Evolutionary conservation across 2,329 filamentous ascomycete species (phyloP).

Genomic region (Calonectria multiphialidica): DNA sequence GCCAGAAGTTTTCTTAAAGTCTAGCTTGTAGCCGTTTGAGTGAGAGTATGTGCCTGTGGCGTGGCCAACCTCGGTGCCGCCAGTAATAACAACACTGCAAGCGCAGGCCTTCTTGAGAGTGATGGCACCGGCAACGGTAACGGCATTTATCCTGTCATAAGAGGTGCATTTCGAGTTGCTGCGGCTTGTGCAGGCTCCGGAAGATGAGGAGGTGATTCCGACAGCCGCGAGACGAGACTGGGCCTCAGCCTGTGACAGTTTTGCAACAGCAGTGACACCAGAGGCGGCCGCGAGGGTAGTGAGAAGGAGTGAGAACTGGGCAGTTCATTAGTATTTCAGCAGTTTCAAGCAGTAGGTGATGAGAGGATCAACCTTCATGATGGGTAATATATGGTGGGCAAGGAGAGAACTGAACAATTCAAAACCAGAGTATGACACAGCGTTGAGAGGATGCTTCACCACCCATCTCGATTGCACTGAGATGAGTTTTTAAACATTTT

Average conservation of each 20-base stretch:
- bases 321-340: not conserved
- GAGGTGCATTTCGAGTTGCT: constrained; percentile 37
- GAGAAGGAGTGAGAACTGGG: not conserved
- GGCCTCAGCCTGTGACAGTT: constrained; percentile 32
- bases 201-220: constrained; percentile 38
- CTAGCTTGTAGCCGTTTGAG: constrained; percentile 41
- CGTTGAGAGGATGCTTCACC: too few relatives aligned
- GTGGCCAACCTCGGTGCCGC: constrained; percentile 42
- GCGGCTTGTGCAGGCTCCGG: constrained; percentile 37
- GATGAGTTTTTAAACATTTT: not conserved
- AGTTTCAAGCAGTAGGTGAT: not conserved
- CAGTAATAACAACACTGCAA: constrained; percentile 36
- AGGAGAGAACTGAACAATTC: not conserved
- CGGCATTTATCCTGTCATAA: constrained; percentile 37
- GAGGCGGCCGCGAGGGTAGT: not conserved
- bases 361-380: not conserved
- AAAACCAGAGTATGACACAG: not conserved
- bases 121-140: constrained; percentile 40
- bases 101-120: constrained; percentile 40
- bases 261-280: not conserved
- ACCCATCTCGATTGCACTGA: not conserved
- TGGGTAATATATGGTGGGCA: not conserved
- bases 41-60: constrained; percentile 35
- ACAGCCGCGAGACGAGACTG: constrained; percentile 30
- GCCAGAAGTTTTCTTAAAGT: constrained; percentile 34